Evolutionary conservation across 768 basidiomycete species (phyloP), one percentile per base, ranked within the genome.

Genomic region (Kwoniella sp.): DNA sequence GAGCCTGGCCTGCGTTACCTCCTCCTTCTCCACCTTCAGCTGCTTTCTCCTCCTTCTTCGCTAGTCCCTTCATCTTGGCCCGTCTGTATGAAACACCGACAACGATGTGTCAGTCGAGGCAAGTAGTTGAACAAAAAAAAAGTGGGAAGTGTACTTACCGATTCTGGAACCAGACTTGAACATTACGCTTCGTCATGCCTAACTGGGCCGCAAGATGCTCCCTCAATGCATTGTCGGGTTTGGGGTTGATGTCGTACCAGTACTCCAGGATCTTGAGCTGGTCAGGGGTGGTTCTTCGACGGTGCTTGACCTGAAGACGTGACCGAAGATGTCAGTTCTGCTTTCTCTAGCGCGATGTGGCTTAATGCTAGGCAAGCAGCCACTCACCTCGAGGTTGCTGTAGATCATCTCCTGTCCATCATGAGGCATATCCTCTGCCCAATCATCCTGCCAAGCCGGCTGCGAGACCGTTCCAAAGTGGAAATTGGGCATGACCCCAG

Each of bases 131-230:
- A 4, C 55, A 37, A 20, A 13, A 28, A 17, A 11, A 45, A 20
- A 45, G 8, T 45, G 41, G 22, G 12, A 17, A n/a, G n/a, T n/a
- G n/a, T n/a, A 66, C 76, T 62, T 30, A 76, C 79, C 79, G 68
- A 57, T 80, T 80, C 53, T 79, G 78, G 67, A 80, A 80, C 83
- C 86, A 84, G 63, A 95, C 94, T 86, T 98, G 94, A 1, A 98
- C 91, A n/a, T 92, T 92, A 66, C 94, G 84, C 23, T 92, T 87
- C 11, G 91, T 90, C 94, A 98, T 98, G 67, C 88, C 88, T 63
- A 97, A 86, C 82, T 92, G 85, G 11, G 85, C 82, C 0, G 93
- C 90, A 58, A 98, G 86, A 68, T 86, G 84, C 80, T 90, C 91
- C 72, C 95, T 86, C 38, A 90, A 83, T 7, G 85, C 64, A 51